Base-by-base conservation (phyloP, 2,329 filamentous ascomycete species). In the Aspergillus pseudonomiae region DNA sequence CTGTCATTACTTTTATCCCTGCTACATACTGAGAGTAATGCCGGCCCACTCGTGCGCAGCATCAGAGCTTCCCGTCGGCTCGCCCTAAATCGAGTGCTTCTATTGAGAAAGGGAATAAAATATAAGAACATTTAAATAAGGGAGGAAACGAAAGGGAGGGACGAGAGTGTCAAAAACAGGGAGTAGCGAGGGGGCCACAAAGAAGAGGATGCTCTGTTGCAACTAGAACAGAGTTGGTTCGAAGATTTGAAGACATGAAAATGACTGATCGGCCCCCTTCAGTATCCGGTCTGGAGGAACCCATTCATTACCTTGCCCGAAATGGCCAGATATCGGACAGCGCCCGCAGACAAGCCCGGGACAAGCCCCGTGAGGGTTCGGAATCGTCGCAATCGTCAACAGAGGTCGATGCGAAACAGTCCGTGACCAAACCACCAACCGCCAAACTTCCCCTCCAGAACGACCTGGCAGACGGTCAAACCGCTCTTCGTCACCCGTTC, bases 221-320 rank as follows among this genome's bases (percentile, higher is more conserved):
- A 71, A 67, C 56, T 53, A 63, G 57, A 64, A 68, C 61, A 67
- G 69, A 61, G 65, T 67, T 68, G 67, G 67, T 67, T 67, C 65
- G 66, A 64, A 62, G 63, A 46, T 63, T 54, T 63, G 52, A 69
- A 68, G 65, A 64, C 55, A 71, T 74, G 72, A 76, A 72, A 65
- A 76, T 77, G 73, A 71, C 73, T 57, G 75, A 77, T 64, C 68
- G 67, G 58, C 67, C 68, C 58, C 66, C 72, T 60, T 73, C 73
- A 59, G 69, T 70, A 63, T 66, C 70, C 67, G 72, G 74, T 62
- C 66, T 74, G 61, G 75, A 76, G 65, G 73, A 77, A 63, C 57
- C 70, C 57, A 69, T 71, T 41, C 67, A 68, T 57, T 62, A 63
- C 63, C 63, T 67, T 60, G 63, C 68, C 64, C 69, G 65, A 59